Evolutionary conservation across 2,329 filamentous ascomycete species (phyloP).

Genomic region (Aspergillus costaricaensis): DNA sequence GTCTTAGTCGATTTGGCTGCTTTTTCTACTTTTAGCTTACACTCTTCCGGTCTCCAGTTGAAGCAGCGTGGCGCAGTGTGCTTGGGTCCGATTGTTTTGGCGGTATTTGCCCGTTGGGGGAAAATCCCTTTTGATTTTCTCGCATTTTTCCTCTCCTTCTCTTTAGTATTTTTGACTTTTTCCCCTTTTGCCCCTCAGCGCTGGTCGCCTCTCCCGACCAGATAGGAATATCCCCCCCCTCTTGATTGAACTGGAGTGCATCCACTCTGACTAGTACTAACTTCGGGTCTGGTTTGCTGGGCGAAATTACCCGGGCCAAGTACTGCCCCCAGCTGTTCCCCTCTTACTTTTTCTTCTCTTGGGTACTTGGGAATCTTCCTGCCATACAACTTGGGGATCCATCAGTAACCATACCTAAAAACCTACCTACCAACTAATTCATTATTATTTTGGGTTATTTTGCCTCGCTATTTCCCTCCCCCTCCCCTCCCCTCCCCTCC

Average conservation of each 20-base stretch:
- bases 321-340: neutral
- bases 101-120: neutral
- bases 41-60: neutral
- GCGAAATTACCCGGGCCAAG: conserved; percentile 6
- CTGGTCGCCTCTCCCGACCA: conserved; percentile 9
- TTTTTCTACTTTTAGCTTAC: conserved; percentile 5
- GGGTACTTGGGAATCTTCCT: neutral
- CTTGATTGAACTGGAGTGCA: too few relatives aligned
- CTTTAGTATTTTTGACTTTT: neutral
- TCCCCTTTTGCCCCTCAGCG: conserved; percentile 12
- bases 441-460: neutral
- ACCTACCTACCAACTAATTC: neutral
- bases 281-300: neutral
- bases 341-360: neutral
- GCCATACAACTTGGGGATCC: neutral
- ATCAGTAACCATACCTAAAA: conserved; percentile 1
- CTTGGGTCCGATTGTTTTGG: conserved; percentile 7
- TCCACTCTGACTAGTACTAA: too few relatives aligned
- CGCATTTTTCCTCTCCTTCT: neutral
- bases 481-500: neutral
- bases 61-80: conserved; percentile 19
- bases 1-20: conserved; percentile 2
- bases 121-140: neutral
- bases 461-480: neutral
- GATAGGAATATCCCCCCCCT: neutral